Percentiles rank a stretch among this genome's conserved stretches.
Conservation (phyloP, 2,329 filamentous ascomycete genomes). For the Amauroascus verrucosus region DNA sequence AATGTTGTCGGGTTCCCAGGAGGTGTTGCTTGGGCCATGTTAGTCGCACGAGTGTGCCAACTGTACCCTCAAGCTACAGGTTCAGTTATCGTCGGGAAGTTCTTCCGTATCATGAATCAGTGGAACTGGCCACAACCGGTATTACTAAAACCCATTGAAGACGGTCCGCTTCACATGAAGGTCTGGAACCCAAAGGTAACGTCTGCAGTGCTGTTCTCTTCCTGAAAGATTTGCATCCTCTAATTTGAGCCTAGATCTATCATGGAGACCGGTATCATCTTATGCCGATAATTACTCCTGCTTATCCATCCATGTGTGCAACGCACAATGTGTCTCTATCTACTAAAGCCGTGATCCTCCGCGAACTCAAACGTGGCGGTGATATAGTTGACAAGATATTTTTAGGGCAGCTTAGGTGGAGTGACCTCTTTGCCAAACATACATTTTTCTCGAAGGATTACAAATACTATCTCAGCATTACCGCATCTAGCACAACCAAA, state of each 20-base stretch:
- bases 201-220: background rate
- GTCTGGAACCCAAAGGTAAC: constrained; percentile 88
- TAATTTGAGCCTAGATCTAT: constrained; percentile 48
- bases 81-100: constrained; percentile 81
- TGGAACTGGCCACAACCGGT: constrained; percentile 97
- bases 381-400: constrained; percentile 73
- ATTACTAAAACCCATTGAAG: constrained; percentile 76
- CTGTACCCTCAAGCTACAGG: constrained; percentile 87
- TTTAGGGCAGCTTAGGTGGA: constrained; percentile 66
- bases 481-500: constrained; percentile 69
- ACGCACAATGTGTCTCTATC: constrained; percentile 89
- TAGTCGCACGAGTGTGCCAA: constrained; percentile 91
- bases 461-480: constrained; percentile 90
- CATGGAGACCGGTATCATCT: constrained; percentile 72
- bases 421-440: constrained; percentile 78
- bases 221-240: background rate
- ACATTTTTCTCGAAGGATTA: constrained; percentile 88
- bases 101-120: constrained; percentile 80
- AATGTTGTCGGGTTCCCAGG: constrained; percentile 96
- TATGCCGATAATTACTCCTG: constrained; percentile 97
- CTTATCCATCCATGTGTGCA: constrained; percentile 95
- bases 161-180: constrained; percentile 66
- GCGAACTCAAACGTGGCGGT: constrained; percentile 68
- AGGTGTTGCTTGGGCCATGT: constrained; percentile 95
- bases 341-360: constrained; percentile 71